Base-by-base conservation (phyloP, 345 rosid genomes). In the Corchorus olitorius region DNA sequence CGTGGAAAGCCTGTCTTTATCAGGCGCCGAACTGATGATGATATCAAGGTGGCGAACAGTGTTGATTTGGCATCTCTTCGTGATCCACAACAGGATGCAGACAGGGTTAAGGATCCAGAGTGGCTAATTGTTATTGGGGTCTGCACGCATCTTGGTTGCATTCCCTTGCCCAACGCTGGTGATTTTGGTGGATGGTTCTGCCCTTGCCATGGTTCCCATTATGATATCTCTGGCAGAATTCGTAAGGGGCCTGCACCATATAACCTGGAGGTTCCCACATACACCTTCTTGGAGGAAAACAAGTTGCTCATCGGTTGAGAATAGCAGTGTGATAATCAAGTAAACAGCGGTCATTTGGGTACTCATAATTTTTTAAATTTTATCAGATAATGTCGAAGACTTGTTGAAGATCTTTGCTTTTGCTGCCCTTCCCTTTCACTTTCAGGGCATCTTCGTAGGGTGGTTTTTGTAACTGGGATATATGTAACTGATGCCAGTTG, bases 111-210 rank as follows among this genome's bases (percentile, higher is more conserved):
- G 93, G 67, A 94, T 67, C 98, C 98, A 6, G 98, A 93, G 78
- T 94, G 98, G 98, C 86, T 94, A 63, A 74, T 94, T 0, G 96
- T 94, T 19, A 73, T 94, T 35, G 98, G 98, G n/a, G 98, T 94
- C 50, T 94, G 98, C 89, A 94, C 98, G 6, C 98, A 94, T 75
- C 76, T 94, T 81, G 98, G 98, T 8, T 94, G 98, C 89, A 94
- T 94, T 82, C 97, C 98, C 16, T 87, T 94, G 77, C 98, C 98
- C 1, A 94, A 94, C 81, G 98, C 98, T 65, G 98, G 98, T 81
- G 98, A 94, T 41, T 94, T 83, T 71, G 98, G 97, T 0, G 98
- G 98, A 11, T 94, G 98, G 98, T 94, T 93, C 81, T 93, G 98
- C 77, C 97, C 98, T 7, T 94, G 97, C 84, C 98, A 94, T 17